Percentiles rank a stretch among this genome's conserved stretches.
phyloP scores from a whole-genome alignment of 805 yeast species.

The Maudiozyma serrabonitensis region DNA sequence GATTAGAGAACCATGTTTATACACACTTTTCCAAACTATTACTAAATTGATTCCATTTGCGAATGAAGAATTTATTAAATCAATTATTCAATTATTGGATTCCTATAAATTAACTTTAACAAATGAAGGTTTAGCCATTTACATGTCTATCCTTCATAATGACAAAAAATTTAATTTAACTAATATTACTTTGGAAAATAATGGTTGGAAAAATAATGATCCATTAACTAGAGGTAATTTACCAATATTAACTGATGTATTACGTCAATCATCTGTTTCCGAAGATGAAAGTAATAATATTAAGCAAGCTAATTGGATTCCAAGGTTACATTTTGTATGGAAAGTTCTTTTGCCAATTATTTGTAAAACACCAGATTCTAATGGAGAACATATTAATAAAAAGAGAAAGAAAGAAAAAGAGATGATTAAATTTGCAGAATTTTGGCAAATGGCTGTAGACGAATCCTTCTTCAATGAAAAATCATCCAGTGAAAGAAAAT shows the following conservation, averaged over 20 bases:
- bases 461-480: slow-evolving; percentile 67
- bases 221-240: slow-evolving; percentile 69
- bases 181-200: slow-evolving; percentile 12
- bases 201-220: slow-evolving; percentile 58
- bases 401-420: slow-evolving; percentile 32
- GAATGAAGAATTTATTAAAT: slow-evolving; percentile 10
- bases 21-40: slow-evolving; percentile 54
- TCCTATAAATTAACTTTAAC: slow-evolving; percentile 50
- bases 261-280: slow-evolving; percentile 43
- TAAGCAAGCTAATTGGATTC: slow-evolving; percentile 63
- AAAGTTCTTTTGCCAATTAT: slow-evolving; percentile 39
- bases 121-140: slow-evolving; percentile 73
- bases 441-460: slow-evolving; percentile 75
- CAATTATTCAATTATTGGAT: slow-evolving; percentile 37
- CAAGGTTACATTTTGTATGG: slow-evolving; percentile 75
- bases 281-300: slow-evolving; percentile 26
- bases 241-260: slow-evolving; percentile 47
- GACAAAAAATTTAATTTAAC: slow-evolving; percentile 1
- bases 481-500: slow-evolving; percentile 79
- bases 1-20: slow-evolving; percentile 76
- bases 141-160: slow-evolving; percentile 30
- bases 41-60: slow-evolving; percentile 19
- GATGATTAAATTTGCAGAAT: slow-evolving; percentile 42
- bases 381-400: slow-evolving; percentile 22
- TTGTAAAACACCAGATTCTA: slow-evolving; percentile 23